Evolutionary conservation across 177 flowering plant species (phyloP), one percentile per base, ranked within the genome.

Genomic region (Vitis hybrid): DNA sequence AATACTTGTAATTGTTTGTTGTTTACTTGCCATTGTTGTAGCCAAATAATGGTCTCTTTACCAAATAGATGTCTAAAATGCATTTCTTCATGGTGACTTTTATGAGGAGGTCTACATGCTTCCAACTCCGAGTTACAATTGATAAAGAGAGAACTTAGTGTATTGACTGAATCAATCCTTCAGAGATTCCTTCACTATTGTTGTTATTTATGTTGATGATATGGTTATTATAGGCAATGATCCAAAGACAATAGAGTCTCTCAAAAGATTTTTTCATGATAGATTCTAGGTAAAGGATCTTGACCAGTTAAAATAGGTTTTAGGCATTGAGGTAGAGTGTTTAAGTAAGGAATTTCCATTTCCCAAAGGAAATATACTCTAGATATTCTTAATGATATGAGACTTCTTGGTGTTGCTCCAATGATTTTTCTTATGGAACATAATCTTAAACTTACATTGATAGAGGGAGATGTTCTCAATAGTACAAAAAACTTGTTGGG

Each of bases 181-280:
- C 0, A 3, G 0, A 5, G 5, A 16, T 8, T 31, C 20, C 6
- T 65, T 16, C 45, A 19, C 16, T 1, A 8, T n/a, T 50, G 0
- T 65, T 5, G 9, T 65, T 4, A 2, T 14, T 10, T 52, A 65
- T 65, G 55, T 65, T 49, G 68, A 65, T 2, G 68, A 65, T 18
- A 65, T 50, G 45, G 7, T 39, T 5, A 39, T 39, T 4, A 39
- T 7, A 39, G 8, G 45, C 1, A 39, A 39, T 39, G 10, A 9
- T 9, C 10, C 8, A 4, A 4, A 1, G 5, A 0, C 45, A 39
- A 39, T 39, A 4, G 45, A 39, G 8, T 5, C 45, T 52, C 26
- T 65, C 8, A 49, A 65, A 50, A 3, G 15, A 8, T 65, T 65
- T 10, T 0, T 20, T 3, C 20, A 10, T 48, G 5, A n/a, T 2